A percentile compares a stretch with the other conserved stretches of the same genome.
Evolutionary conservation across 2,329 filamentous ascomycete genomes (phyloP).

Genomic region (Pseudogymnoascus sp.): DNA sequence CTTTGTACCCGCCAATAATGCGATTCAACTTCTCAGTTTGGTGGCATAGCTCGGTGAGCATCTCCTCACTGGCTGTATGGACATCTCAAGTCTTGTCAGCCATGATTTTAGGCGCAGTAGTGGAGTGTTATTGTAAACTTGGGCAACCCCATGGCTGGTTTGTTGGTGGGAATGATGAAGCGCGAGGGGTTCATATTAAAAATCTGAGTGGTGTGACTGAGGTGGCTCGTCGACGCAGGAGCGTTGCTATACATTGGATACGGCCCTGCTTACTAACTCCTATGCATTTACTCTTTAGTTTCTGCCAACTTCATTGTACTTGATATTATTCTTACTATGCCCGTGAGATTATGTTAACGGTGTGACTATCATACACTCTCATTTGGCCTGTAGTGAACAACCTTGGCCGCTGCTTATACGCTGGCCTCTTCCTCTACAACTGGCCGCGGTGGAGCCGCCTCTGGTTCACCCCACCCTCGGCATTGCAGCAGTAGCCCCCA

Average conservation of each 20-base stretch:
- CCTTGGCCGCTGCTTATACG: neutral
- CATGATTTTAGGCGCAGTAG: neutral
- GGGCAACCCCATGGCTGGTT: neutral
- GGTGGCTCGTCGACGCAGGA: too few relatives aligned
- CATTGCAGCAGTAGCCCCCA: neutral
- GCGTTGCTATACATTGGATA: too few relatives aligned
- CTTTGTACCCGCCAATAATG: neutral
- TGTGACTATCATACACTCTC: neutral
- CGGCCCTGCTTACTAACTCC: too few relatives aligned
- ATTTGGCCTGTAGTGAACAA: neutral
- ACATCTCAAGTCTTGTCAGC: slow-evolving; percentile 3
- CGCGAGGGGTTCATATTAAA: neutral
- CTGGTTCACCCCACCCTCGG: neutral
- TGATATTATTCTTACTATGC: too few relatives aligned
- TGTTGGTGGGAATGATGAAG: neutral
- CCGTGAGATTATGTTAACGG: neutral
- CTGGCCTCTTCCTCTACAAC: neutral
- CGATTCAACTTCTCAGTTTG: slow-evolving; percentile 11
- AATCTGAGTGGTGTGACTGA: neutral
- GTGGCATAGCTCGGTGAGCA: slow-evolving; percentile 12
- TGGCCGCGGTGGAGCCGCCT: neutral
- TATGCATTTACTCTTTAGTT: too few relatives aligned
- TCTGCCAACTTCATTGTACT: too few relatives aligned
- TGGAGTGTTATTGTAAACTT: neutral
- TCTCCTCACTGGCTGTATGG: slow-evolving; percentile 14